These are phyloP conservation scores for Candida pseudofarinosa DNA, from an alignment of 805 yeast genomes.

Conservation along the genomic window DNA sequence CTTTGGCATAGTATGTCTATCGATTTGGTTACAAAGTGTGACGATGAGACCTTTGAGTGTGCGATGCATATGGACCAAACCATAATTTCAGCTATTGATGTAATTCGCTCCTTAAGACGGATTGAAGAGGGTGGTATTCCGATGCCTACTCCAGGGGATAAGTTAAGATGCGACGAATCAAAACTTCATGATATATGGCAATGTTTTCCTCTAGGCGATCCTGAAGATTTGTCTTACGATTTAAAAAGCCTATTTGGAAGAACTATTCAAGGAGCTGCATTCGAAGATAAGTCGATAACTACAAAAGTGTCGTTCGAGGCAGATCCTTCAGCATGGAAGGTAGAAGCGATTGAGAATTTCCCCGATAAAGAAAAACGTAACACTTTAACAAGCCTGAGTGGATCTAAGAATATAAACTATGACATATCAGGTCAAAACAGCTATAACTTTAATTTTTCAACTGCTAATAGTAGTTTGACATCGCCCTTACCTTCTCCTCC, in stretches of 20 bases:
- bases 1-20: slow-evolving; percentile 93
- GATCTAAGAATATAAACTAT: slow-evolving; percentile 10
- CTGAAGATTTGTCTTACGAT: slow-evolving; percentile 44
- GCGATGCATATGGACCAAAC: slow-evolving; percentile 55
- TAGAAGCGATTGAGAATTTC: slow-evolving; percentile 11
- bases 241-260: slow-evolving; percentile 70
- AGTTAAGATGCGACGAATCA: slow-evolving; percentile 67
- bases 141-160: slow-evolving; percentile 65
- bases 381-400: not conserved
- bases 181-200: slow-evolving; percentile 58
- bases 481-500: slow-evolving; percentile 56
- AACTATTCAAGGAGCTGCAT: slow-evolving; percentile 58
- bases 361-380: not conserved
- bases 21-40: slow-evolving; percentile 63
- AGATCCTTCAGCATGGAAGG: slow-evolving; percentile 45
- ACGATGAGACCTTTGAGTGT: slow-evolving; percentile 32
- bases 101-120: slow-evolving; percentile 63
- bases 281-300: slow-evolving; percentile 41
- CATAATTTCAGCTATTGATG: slow-evolving; percentile 69
- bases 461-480: slow-evolving; percentile 45
- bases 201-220: slow-evolving; percentile 74
- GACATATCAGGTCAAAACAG: slow-evolving; percentile 13
- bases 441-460: slow-evolving; percentile 36
- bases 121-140: slow-evolving; percentile 65
- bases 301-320: slow-evolving; percentile 44